phyloP scores from a whole-genome alignment of 2,329 filamentous ascomycete species.

The Aspergillus proliferans region DNA sequence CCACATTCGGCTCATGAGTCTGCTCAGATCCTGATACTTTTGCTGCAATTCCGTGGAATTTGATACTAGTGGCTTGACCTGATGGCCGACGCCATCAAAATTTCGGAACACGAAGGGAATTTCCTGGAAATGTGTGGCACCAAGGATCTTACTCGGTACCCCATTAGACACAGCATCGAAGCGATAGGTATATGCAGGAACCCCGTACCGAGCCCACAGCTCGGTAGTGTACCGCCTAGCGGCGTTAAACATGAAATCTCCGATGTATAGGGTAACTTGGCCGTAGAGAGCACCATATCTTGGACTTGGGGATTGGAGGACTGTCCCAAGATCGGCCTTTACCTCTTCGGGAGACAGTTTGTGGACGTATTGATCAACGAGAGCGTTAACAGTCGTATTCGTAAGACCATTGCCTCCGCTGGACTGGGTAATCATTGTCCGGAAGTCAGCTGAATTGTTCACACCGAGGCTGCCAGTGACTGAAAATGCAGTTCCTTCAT shows the following conservation, averaged over 20 bases:
- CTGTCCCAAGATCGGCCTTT: neutral
- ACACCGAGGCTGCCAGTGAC: neutral
- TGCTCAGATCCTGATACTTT: neutral
- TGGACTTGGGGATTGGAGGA: conserved; percentile 1
- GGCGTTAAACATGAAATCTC: conserved; percentile 9
- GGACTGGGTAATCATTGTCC: neutral
- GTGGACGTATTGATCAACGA: neutral
- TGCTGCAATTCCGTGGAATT: neutral
- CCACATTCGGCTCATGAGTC: conserved; percentile 8
- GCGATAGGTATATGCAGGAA: conserved; percentile 8
- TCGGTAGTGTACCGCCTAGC: conserved; percentile 6
- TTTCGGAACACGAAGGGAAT: conserved; percentile 7
- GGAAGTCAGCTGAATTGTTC: conserved; percentile 2
- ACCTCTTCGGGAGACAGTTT: neutral
- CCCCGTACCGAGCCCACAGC: conserved; percentile 5
- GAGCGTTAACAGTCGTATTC: neutral
- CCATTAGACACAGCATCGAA: conserved; percentile 8
- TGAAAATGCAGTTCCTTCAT: conserved; percentile 5
- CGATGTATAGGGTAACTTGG: conserved; percentile 5
- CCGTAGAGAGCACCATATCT: conserved; percentile 8
- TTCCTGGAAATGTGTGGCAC: conserved; percentile 6
- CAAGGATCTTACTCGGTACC: conserved; percentile 1
- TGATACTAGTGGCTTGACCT: neutral
- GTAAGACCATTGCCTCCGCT: neutral
- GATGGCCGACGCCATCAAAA: conserved; percentile 1